These are phyloP conservation scores for Acacia concinna DNA, from an alignment of 331 rosid species.

Conservation along the genomic window DNA sequence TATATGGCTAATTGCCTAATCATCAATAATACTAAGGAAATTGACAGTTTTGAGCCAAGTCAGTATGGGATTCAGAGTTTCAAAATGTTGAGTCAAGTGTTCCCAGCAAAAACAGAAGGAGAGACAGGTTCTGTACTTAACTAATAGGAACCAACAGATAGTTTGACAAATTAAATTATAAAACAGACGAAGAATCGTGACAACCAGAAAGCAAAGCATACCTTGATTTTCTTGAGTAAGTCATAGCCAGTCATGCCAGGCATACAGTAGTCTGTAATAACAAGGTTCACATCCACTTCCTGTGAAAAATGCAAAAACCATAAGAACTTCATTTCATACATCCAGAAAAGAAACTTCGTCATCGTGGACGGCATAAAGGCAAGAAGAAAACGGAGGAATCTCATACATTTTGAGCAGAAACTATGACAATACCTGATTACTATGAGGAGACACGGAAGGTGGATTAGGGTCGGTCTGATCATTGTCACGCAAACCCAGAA, in stretches of 20 bases:
- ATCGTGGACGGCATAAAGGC: not conserved
- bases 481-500: constrained; percentile 68
- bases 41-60: constrained; percentile 24
- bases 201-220: constrained; percentile 37
- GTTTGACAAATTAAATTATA: constrained; percentile 24
- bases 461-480: constrained; percentile 46
- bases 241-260: constrained; percentile 99
- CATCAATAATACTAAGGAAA: constrained; percentile 17
- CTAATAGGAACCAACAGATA: constrained; percentile 17
- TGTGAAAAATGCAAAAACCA: constrained; percentile 41
- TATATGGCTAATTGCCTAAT: not conserved
- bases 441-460: constrained; percentile 50
- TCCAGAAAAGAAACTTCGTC: constrained; percentile 24
- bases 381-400: not conserved
- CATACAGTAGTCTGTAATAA: constrained; percentile 95
- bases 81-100: constrained; percentile 21
- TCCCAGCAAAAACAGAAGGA: not conserved
- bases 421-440: constrained; percentile 54
- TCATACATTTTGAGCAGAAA: constrained; percentile 14
- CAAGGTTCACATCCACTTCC: constrained; percentile 89
- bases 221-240: constrained; percentile 92
- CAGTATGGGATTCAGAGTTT: constrained; percentile 36
- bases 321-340: constrained; percentile 19
- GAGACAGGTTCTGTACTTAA: not conserved
- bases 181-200: not conserved